These are phyloP conservation scores for Candida pseudofarinosa DNA, from an alignment of 805 yeast species.

Conservation along the genomic window DNA sequence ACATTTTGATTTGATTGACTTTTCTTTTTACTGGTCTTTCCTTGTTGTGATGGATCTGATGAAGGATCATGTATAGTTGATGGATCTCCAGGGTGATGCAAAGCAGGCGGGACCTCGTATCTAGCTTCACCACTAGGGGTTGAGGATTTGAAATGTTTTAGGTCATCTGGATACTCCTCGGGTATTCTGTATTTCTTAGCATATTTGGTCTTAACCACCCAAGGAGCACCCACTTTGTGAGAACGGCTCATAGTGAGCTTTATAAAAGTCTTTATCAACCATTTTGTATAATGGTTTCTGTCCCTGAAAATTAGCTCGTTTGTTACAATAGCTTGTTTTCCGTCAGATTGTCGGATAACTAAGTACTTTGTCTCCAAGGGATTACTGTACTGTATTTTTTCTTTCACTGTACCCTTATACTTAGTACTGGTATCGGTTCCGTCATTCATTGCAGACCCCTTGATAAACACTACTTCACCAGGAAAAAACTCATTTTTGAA, in stretches of 20 bases:
- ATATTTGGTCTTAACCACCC: constrained; percentile 82
- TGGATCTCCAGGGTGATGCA: constrained; percentile 1
- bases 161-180: constrained; percentile 52
- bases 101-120: constrained; percentile 12
- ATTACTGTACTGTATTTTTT: constrained; percentile 74
- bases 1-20: neutral
- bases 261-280: constrained; percentile 83
- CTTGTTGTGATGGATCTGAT: neutral
- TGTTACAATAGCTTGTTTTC: constrained; percentile 64
- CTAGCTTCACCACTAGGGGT: constrained; percentile 29
- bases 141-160: constrained; percentile 36
- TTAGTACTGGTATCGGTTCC: constrained; percentile 23
- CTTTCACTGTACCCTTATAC: constrained; percentile 64
- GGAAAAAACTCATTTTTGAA: constrained; percentile 86
- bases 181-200: constrained; percentile 68
- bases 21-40: neutral
- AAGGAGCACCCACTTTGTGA: constrained; percentile 86
- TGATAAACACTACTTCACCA: constrained; percentile 76
- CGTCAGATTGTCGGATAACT: constrained; percentile 52
- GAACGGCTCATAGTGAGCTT: constrained; percentile 75
- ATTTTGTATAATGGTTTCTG: constrained; percentile 82
- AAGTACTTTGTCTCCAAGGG: constrained; percentile 57
- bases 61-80: neutral
- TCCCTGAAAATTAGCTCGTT: constrained; percentile 75
- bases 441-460: constrained; percentile 17